Percentiles rank a stretch among this genome's conserved stretches.
These are phyloP conservation scores for Candida bentonensis DNA, from an alignment of 805 yeast species.

Conservation along the genomic window DNA sequence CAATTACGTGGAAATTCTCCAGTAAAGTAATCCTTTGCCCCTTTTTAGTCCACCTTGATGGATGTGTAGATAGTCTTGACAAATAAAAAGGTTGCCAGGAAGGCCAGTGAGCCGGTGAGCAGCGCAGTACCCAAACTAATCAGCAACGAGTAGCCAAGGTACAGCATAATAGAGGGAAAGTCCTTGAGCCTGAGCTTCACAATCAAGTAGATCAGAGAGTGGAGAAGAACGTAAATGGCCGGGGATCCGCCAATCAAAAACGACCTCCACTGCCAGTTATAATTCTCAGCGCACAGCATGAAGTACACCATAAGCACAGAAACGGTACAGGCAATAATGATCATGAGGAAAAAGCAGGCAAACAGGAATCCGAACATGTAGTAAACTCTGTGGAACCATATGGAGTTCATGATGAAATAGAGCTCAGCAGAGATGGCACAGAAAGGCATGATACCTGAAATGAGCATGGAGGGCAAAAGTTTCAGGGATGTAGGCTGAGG, in stretches of 20 bases:
- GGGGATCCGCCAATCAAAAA: conserved; percentile 81
- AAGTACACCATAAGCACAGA: conserved; percentile 72
- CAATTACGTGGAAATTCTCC: not conserved
- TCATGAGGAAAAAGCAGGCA: conserved; percentile 73
- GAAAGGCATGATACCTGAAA: conserved; percentile 88
- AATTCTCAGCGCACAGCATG: conserved; percentile 78
- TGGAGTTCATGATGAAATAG: conserved; percentile 78
- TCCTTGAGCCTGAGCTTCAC: conserved; percentile 54
- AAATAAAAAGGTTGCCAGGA: conserved; percentile 57
- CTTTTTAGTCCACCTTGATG: conserved; percentile 64
- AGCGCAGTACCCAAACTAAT: conserved; percentile 61
- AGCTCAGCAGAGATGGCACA: conserved; percentile 91
- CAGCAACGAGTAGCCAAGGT: conserved; percentile 67
- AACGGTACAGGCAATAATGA: conserved; percentile 65
- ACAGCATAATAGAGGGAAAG: conserved; percentile 60
- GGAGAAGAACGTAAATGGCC: conserved; percentile 68
- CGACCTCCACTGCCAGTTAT: conserved; percentile 97
- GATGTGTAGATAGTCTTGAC: conserved; percentile 68
- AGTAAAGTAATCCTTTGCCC: not conserved
- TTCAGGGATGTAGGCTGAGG: conserved; percentile 73
- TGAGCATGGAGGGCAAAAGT: conserved; percentile 48
- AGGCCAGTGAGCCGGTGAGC: conserved; percentile 81
- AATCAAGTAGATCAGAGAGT: conserved; percentile 44
- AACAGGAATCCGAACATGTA: conserved; percentile 97
- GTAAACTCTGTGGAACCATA: conserved; percentile 88